Evolutionary conservation across 306 rosid genomes (phyloP).

Genomic region (Trifolium pratense): DNA sequence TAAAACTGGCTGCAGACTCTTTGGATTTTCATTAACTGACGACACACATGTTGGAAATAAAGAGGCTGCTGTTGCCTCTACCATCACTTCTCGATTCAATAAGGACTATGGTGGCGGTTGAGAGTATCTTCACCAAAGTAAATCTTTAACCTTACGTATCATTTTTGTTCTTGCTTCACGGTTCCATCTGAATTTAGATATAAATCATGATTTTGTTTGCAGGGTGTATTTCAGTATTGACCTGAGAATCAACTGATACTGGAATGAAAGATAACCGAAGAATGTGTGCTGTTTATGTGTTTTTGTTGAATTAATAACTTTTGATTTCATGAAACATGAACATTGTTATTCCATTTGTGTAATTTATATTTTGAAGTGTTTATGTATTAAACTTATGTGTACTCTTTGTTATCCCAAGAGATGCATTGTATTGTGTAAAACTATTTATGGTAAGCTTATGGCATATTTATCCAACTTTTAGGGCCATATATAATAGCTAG

Average conservation of each 20-base stretch:
- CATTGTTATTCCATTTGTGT: constrained; percentile 45
- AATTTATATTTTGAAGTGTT: constrained; percentile 37
- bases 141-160: constrained; percentile 20
- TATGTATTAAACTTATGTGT: constrained; percentile 42
- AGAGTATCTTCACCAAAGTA: constrained; percentile 69
- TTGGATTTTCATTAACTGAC: constrained; percentile 87
- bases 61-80: constrained; percentile 44
- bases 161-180: neutral
- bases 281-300: constrained; percentile 36
- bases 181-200: neutral
- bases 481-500: neutral
- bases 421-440: constrained; percentile 19
- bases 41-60: constrained; percentile 53
- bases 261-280: constrained; percentile 42
- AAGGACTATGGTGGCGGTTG: constrained; percentile 57
- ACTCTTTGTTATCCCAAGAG: constrained; percentile 15
- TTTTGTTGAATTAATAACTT: constrained; percentile 30
- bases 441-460: neutral
- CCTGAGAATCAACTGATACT: constrained; percentile 38
- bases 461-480: constrained; percentile 17
- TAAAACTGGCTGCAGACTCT: constrained; percentile 86
- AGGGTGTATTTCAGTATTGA: constrained; percentile 55
- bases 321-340: constrained; percentile 26
- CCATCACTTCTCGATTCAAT: constrained; percentile 50
- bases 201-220: constrained; percentile 30